phyloP scores from a whole-genome alignment of 2,329 filamentous ascomycete genomes.

The Kalmusia sp. region DNA sequence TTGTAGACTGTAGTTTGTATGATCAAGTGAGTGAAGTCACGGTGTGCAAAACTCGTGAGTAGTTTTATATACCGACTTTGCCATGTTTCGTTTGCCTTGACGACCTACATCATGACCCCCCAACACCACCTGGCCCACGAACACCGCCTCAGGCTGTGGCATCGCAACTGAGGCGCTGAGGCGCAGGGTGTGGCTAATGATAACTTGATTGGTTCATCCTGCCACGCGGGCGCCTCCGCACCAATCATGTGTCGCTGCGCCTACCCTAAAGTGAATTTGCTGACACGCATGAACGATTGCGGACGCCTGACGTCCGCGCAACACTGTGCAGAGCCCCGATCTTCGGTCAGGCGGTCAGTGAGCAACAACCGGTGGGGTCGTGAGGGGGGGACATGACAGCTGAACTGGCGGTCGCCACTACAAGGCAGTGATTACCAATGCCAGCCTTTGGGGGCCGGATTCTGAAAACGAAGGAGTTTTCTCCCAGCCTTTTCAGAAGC shows the following conservation, averaged over 20 bases:
- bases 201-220: background rate
- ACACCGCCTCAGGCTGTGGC: background rate
- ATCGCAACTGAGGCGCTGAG: background rate
- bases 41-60: background rate
- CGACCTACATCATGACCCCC: conserved; percentile 1
- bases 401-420: conserved; percentile 13
- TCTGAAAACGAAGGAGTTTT: conserved; percentile 6
- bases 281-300: conserved; percentile 10
- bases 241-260: background rate
- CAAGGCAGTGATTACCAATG: conserved; percentile 13
- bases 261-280: background rate
- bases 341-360: conserved; percentile 5
- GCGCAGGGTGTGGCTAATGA: conserved; percentile 12
- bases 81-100: conserved; percentile 10
- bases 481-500: background rate
- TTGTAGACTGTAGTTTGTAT: background rate
- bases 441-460: background rate
- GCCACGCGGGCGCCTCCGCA: conserved; percentile 3
- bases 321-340: conserved; percentile 5
- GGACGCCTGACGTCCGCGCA: conserved; percentile 6
- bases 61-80: conserved; percentile 6
- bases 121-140: conserved; percentile 1
- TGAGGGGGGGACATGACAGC: conserved; percentile 8
- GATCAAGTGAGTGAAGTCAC: conserved; percentile 1
- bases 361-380: conserved; percentile 4